Percentiles rank a stretch among this genome's conserved stretches.
Evolutionary conservation across 768 basidiomycete species (phyloP).

Genomic region (Sarcodon aspratus): DNA sequence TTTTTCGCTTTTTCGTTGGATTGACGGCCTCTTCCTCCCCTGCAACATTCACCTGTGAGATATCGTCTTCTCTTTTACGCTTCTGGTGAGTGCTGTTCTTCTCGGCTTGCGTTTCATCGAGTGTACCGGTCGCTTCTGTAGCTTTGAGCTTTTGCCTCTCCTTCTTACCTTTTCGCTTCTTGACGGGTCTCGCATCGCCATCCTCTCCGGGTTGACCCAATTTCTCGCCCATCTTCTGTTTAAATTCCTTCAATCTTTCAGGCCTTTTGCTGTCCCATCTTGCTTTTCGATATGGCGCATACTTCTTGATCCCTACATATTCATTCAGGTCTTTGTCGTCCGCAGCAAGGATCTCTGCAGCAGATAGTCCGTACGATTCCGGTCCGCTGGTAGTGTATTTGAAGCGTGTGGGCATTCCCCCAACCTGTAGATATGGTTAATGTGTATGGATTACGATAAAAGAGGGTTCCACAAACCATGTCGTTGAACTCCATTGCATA

Average conservation of each 20-base stretch:
- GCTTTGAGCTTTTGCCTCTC: conserved; percentile 45
- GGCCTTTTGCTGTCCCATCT: conserved; percentile 54
- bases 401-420: conserved; percentile 86
- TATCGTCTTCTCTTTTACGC: conserved; percentile 11
- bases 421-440: conserved; percentile 43
- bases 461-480: conserved; percentile 43
- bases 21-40: conserved; percentile 7
- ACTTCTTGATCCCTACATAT: conserved; percentile 80
- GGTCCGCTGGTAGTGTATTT: conserved; percentile 68
- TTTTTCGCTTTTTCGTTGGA: conserved; percentile 27
- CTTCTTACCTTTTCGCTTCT: conserved; percentile 65
- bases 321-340: conserved; percentile 90
- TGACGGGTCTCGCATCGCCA: conserved; percentile 22
- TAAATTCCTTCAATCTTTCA: conserved; percentile 64
- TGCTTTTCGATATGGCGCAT: conserved; percentile 77
- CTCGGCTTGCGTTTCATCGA: conserved; percentile 15
- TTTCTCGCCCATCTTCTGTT: conserved; percentile 33
- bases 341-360: conserved; percentile 83
- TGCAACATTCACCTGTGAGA: conserved; percentile 3
- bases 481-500: conserved; percentile 93
- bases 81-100: conserved; percentile 25
- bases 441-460: conserved; percentile 1
- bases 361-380: conserved; percentile 56
- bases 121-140: conserved; percentile 12
- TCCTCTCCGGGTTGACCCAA: conserved; percentile 9